Evolutionary conservation across 2,329 filamentous ascomycete genomes (phyloP).

Genomic region (Penicillium sp.): DNA sequence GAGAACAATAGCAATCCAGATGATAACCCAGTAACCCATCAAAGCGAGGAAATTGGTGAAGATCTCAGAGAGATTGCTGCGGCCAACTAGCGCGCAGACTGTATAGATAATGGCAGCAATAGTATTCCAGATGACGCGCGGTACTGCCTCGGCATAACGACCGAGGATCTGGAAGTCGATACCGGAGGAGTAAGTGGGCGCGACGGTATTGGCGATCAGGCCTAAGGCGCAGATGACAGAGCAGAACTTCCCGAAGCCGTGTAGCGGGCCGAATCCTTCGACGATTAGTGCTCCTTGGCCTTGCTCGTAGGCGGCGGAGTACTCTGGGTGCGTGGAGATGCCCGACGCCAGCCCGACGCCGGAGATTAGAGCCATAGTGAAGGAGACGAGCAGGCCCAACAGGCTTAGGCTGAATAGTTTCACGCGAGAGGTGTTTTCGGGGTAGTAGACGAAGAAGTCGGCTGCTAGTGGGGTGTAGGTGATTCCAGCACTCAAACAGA

Average conservation of each 20-base stretch:
- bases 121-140: conserved; percentile 64
- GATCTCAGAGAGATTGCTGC: conserved; percentile 59
- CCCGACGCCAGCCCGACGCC: conserved; percentile 64
- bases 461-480: conserved; percentile 63
- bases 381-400: conserved; percentile 56
- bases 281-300: conserved; percentile 66
- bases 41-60: conserved; percentile 68
- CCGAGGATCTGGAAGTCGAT: conserved; percentile 69
- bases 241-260: conserved; percentile 65
- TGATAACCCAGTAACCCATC: conserved; percentile 69
- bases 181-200: conserved; percentile 62
- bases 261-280: conserved; percentile 58
- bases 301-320: conserved; percentile 55
- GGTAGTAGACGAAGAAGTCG: conserved; percentile 68
- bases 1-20: conserved; percentile 61
- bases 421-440: conserved; percentile 50
- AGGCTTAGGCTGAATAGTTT: conserved; percentile 59
- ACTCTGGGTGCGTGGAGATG: conserved; percentile 51
- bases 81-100: conserved; percentile 62
- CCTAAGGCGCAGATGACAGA: conserved; percentile 63
- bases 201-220: conserved; percentile 64
- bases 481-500: conserved; percentile 64
- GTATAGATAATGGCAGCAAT: conserved; percentile 62
- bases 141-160: conserved; percentile 56
- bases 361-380: conserved; percentile 60